These are phyloP conservation scores for Hanseniaspora hatyaiensis DNA, from an alignment of 805 yeast species.

Conservation along the genomic window DNA sequence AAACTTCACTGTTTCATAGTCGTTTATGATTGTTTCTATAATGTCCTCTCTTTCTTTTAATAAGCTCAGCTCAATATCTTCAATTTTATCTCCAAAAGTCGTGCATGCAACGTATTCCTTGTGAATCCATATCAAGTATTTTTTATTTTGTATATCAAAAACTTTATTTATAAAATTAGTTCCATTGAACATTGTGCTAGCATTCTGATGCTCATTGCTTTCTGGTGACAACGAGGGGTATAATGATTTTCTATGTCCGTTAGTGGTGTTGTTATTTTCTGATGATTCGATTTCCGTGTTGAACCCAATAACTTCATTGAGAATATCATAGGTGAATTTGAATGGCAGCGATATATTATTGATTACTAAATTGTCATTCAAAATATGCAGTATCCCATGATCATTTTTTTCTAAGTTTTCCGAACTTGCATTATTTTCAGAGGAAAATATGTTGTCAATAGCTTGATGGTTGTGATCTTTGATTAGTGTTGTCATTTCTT, in stretches of 20 bases:
- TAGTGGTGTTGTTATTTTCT: too few relatives aligned
- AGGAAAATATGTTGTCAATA: too few relatives aligned
- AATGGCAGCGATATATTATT: neutral
- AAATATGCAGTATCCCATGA: neutral
- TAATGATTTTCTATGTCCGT: too few relatives aligned
- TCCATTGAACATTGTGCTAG: neutral
- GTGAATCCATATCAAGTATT: neutral
- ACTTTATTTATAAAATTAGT: neutral
- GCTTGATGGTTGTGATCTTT: too few relatives aligned
- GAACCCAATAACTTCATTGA: conserved; percentile 8
- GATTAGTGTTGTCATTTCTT: too few relatives aligned
- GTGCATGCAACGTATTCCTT: neutral
- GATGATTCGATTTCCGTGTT: neutral
- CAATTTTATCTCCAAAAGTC: too few relatives aligned
- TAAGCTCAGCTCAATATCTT: neutral
- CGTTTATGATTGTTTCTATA: neutral
- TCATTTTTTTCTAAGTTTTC: too few relatives aligned
- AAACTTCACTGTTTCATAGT: neutral
- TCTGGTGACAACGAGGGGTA: too few relatives aligned
- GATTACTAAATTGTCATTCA: neutral
- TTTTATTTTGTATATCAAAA: neutral
- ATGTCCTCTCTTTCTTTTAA: neutral
- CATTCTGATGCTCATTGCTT: neutral
- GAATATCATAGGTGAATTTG: conserved; percentile 10
- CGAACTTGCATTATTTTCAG: too few relatives aligned